Evolutionary conservation across 305 asterid genomes (phyloP).

Genomic region (Fraxinus paxiana): DNA sequence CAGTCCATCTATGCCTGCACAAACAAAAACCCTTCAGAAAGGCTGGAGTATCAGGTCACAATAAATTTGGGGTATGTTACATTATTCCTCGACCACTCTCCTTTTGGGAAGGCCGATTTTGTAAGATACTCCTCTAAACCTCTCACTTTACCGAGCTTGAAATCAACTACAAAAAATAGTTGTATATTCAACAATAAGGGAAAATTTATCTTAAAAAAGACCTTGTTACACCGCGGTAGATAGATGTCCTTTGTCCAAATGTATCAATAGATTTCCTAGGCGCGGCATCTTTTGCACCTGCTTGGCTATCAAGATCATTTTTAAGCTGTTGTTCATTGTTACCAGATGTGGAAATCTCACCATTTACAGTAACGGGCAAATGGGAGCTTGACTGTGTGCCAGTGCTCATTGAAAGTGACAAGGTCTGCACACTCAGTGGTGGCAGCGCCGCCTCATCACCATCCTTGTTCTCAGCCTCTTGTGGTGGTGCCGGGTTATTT

Average conservation of each 20-base stretch:
- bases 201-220: too few relatives aligned
- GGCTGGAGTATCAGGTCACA: neutral
- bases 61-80: neutral
- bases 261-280: constrained; percentile 67
- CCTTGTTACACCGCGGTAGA: constrained; percentile 95
- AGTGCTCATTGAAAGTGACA: constrained; percentile 72
- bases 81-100: neutral
- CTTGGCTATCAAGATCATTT: constrained; percentile 25
- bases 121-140: too few relatives aligned
- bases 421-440: constrained; percentile 26
- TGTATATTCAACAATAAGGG: too few relatives aligned
- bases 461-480: constrained; percentile 21
- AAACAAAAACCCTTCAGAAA: neutral
- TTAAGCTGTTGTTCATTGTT: constrained; percentile 16
- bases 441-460: constrained; percentile 10
- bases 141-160: too few relatives aligned
- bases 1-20: constrained; percentile 74
- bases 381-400: constrained; percentile 41
- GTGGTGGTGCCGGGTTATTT: constrained; percentile 40
- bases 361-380: constrained; percentile 29
- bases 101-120: neutral
- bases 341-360: constrained; percentile 27
- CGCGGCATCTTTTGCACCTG: constrained; percentile 46
- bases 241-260: constrained; percentile 82
- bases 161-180: too few relatives aligned